Conservation (phyloP, 768 basidiomycete species). For the Amanita rimosa region DNA sequence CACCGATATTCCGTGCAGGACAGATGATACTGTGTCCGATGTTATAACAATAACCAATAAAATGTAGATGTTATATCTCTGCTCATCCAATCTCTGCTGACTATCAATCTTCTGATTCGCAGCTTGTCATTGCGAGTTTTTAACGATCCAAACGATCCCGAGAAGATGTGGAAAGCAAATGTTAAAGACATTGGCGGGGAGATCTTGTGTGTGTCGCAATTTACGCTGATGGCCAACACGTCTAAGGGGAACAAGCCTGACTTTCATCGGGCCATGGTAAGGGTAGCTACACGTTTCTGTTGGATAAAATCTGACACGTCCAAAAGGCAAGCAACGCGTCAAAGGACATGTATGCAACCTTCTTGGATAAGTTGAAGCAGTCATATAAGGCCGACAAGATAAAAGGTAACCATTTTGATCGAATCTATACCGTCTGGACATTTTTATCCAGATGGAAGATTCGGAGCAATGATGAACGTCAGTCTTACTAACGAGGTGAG, state of each 20-base stretch:
- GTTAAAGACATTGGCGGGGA: slow-evolving; percentile 87
- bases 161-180: slow-evolving; percentile 75
- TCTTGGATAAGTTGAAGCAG: slow-evolving; percentile 55
- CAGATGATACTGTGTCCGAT: slow-evolving; percentile 78
- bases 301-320: not conserved
- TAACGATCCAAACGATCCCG: slow-evolving; percentile 38
- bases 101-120: not conserved
- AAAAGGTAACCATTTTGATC: slow-evolving; percentile 39
- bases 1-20: slow-evolving; percentile 16
- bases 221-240: slow-evolving; percentile 82
- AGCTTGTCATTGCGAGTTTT: slow-evolving; percentile 72
- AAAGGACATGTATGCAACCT: slow-evolving; percentile 56
- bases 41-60: slow-evolving; percentile 67
- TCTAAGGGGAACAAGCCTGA: slow-evolving; percentile 85
- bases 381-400: slow-evolving; percentile 68
- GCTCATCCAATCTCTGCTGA: slow-evolving; percentile 1
- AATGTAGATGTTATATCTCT: slow-evolving; percentile 35
- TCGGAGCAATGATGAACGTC: slow-evolving; percentile 96
- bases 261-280: slow-evolving; percentile 88
- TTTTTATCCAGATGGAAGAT: slow-evolving; percentile 61
- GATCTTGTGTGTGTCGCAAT: slow-evolving; percentile 90
- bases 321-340: slow-evolving; percentile 56
- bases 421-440: not conserved
- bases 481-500: slow-evolving; percentile 77
- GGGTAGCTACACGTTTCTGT: slow-evolving; percentile 11